Evolutionary conservation across 148 eudicot genomes (phyloP), one percentile per base, ranked within the genome.

Genomic region (Polygonum maritimum): DNA sequence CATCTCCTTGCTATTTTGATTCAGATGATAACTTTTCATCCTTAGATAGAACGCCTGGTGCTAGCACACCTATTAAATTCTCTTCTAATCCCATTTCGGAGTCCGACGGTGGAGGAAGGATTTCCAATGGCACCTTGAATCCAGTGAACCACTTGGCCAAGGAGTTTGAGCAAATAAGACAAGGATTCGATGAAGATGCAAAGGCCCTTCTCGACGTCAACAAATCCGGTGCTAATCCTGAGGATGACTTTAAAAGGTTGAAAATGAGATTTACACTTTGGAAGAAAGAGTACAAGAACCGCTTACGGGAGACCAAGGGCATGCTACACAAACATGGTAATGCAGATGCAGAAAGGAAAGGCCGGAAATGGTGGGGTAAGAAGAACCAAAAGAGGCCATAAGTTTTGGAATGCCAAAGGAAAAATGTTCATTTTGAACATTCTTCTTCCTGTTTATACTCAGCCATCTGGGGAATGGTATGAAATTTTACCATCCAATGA

Each of bases 221-320:
- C 71, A 80, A 60, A 76, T 58, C 79, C 10, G 69, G 18, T 11
- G 40, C 18, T 35, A 57, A 67, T 52, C 81, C 74, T 9, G 77
- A 78, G 13, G 65, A 71, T 21, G 85, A 82, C 74, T 79, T 86
- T 67, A 77, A 38, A 72, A 84, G 80, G 77, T 75, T 86, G 72
- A 81, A 82, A 73, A 16, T 71, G 36, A 76, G 79, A 71, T 86
- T 82, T 81, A 76, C 75, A 79, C 74, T 81, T 10, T 86, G 89
- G 87, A 80, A 80, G 79, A 82, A 77, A 73, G 89, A 82, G 40
- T 86, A 82, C 76, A 84, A 82, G 73, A 69, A 52, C 40, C 82
- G 75, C 70, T 76, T 86, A 70, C 74, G 63, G 10, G 85, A 80
- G 79, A 69, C 84, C n/a, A 80, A 82, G 71, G 41, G 51, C 33